These are phyloP conservation scores for Thalassiosira delicatula DNA, from an alignment of 352 stramenopile genomes.

Conservation along the genomic window DNA sequence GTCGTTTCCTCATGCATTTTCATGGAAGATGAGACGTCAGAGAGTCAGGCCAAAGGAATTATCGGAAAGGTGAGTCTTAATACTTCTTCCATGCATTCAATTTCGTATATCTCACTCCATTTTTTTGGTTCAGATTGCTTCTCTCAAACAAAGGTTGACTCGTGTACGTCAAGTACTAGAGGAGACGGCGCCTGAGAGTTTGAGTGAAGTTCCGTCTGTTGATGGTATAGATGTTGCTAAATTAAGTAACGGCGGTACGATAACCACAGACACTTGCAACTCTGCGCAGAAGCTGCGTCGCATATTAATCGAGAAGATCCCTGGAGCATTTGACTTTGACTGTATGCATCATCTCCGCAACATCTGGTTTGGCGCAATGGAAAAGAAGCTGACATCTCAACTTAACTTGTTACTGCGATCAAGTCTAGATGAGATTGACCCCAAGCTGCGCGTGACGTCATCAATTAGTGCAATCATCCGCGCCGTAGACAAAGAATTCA, in stretches of 20 bases:
- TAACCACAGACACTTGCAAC: conserved; percentile 15
- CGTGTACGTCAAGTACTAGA: background rate
- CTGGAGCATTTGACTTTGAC: too few species aligned
- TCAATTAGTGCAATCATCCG: background rate
- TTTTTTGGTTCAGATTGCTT: background rate
- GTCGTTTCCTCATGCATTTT: background rate
- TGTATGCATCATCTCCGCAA: conserved; percentile 7
- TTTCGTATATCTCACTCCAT: too few species aligned
- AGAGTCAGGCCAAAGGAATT: background rate
- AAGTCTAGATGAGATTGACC: background rate
- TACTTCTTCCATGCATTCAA: background rate
- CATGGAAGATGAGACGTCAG: background rate
- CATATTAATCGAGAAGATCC: background rate
- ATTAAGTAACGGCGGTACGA: background rate
- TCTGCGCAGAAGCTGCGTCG: background rate
- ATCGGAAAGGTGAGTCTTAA: background rate
- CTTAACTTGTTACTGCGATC: background rate
- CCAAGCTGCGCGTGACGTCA: background rate
- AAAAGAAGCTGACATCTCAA: background rate
- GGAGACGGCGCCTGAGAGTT: background rate
- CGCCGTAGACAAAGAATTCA: too few species aligned
- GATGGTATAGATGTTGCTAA: background rate
- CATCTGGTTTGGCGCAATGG: conserved; percentile 1
- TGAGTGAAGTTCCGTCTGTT: background rate
- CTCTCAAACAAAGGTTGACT: conserved; percentile 7